Percentiles rank a stretch among this genome's conserved stretches.
These are phyloP conservation scores for Hansenula lynferdii DNA, from an alignment of 1,139 yeast species.

Conservation along the genomic window DNA sequence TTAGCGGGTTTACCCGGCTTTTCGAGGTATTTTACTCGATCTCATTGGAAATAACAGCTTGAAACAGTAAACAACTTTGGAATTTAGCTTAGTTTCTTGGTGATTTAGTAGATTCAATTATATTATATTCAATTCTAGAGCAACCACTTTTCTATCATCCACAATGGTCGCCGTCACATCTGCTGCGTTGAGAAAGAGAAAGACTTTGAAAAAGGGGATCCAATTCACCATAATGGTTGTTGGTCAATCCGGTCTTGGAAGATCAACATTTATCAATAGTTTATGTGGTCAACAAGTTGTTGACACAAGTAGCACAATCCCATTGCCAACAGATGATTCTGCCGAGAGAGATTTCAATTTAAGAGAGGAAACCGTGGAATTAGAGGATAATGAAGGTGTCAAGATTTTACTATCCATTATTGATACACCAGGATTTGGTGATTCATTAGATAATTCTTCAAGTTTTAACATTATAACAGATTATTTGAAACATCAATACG, in stretches of 20 bases:
- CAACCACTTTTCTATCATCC: too few relatives aligned
- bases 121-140: neutral
- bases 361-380: conserved; percentile 52
- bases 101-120: neutral
- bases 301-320: conserved; percentile 40
- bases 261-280: conserved; percentile 80
- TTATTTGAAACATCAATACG: conserved; percentile 75
- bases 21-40: neutral
- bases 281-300: conserved; percentile 85
- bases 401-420: conserved; percentile 59
- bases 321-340: conserved; percentile 40
- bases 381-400: conserved; percentile 76
- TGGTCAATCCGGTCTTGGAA: conserved; percentile 78
- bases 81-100: too few relatives aligned
- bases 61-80: neutral
- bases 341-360: conserved; percentile 38
- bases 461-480: conserved; percentile 63
- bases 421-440: conserved; percentile 82
- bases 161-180: conserved; percentile 34
- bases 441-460: conserved; percentile 59
- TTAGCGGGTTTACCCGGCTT: too few relatives aligned
- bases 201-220: conserved; percentile 82
- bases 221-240: conserved; percentile 82
- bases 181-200: conserved; percentile 53
- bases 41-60: conserved; percentile 1